Conservation (phyloP, 192 early-diverging fungal genomes). For the Coemansia umbellata region DNA sequence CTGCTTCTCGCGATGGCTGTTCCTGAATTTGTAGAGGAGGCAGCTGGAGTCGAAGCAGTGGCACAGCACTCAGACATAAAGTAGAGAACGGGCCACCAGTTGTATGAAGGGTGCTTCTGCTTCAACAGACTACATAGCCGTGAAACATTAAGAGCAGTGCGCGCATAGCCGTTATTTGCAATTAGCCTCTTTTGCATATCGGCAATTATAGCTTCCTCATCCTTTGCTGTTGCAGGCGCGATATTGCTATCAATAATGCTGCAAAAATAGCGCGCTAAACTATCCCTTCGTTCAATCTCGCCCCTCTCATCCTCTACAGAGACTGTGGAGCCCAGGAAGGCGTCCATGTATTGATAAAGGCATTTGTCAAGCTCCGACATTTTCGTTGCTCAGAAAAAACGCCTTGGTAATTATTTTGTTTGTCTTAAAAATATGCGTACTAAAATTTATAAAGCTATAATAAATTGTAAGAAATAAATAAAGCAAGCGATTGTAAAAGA, state of each 20-base stretch:
- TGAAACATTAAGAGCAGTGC: slow-evolving; percentile 24
- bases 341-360: slow-evolving; percentile 37
- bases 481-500: too few species aligned
- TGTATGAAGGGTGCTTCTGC: slow-evolving; percentile 21
- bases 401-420: too few species aligned
- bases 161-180: slow-evolving; percentile 4
- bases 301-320: slow-evolving; percentile 1
- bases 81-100: slow-evolving; percentile 49
- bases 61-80: slow-evolving; percentile 36
- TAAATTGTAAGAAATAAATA: too few species aligned
- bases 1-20: neutral
- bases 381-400: too few species aligned
- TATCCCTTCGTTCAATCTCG: slow-evolving; percentile 21
- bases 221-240: slow-evolving; percentile 6
- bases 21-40: neutral
- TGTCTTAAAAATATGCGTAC: neutral
- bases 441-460: neutral
- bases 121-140: slow-evolving; percentile 29
- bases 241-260: slow-evolving; percentile 44
- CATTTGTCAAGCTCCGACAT: slow-evolving; percentile 27
- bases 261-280: slow-evolving; percentile 23
- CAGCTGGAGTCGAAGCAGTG: neutral
- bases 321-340: slow-evolving; percentile 26
- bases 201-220: slow-evolving; percentile 21
- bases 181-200: slow-evolving; percentile 40